A percentile compares a stretch with the other conserved stretches of the same genome.
Conservation (phyloP, 2,329 filamentous ascomycete genomes). For the Pseudocercospora crystallina region DNA sequence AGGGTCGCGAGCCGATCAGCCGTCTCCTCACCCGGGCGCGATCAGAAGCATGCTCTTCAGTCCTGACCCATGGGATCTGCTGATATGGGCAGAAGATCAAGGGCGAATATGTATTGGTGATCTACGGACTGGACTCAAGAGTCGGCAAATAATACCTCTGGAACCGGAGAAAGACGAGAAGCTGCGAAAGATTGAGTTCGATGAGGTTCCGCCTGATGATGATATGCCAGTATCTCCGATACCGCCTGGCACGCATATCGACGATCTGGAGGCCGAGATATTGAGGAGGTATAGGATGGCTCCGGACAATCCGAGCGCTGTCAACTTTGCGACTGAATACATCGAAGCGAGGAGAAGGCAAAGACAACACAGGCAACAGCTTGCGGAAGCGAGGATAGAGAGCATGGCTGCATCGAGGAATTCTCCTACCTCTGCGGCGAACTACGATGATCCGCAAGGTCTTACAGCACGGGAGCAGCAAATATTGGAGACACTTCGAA, state of each 20-base stretch:
- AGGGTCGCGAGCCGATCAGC: constrained; percentile 68
- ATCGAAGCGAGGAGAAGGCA: constrained; percentile 42
- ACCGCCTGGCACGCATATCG: constrained; percentile 37
- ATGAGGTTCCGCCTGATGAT: constrained; percentile 40
- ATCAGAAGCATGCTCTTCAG: constrained; percentile 91
- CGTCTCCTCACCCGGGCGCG: constrained; percentile 62
- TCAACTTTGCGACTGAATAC: constrained; percentile 44
- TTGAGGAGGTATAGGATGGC: constrained; percentile 45
- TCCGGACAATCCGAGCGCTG: constrained; percentile 39
- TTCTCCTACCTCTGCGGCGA: constrained; percentile 3
- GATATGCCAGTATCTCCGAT: constrained; percentile 7
- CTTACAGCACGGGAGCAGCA: constrained; percentile 48
- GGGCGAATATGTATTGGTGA: constrained; percentile 74
- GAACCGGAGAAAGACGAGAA: constrained; percentile 54
- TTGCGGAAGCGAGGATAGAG: constrained; percentile 23
- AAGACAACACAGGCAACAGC: constrained; percentile 35
- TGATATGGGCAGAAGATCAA: constrained; percentile 92
- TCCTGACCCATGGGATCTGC: constrained; percentile 81
- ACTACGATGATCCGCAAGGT: constrained; percentile 45
- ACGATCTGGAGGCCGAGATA: constrained; percentile 47
- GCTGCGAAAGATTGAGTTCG: constrained; percentile 52
- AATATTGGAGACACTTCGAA: constrained; percentile 47
- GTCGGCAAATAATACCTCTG: constrained; percentile 68
- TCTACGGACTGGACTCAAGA: constrained; percentile 64
- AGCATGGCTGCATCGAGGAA: constrained; percentile 8